Percentiles rank a stretch among this genome's conserved stretches.
phyloP scores from a whole-genome alignment of 2,329 filamentous ascomycete genomes.

The Trichoderma aggressivum region DNA sequence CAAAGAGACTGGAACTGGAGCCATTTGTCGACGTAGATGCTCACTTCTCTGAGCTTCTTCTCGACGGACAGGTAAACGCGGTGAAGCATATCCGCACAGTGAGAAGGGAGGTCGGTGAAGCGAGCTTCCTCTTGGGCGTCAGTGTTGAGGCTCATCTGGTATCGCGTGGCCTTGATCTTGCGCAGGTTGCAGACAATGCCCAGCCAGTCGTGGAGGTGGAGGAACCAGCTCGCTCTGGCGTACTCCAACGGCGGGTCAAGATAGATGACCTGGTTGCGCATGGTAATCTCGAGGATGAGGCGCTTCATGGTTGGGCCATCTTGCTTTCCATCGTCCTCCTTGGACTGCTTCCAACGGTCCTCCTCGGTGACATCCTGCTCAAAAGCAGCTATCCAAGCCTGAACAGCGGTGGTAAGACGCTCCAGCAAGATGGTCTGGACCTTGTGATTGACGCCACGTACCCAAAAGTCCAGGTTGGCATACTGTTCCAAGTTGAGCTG shows the following conservation, averaged over 20 bases:
- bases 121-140: slow-evolving; percentile 61
- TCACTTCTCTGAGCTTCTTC: slow-evolving; percentile 74
- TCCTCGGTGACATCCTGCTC: slow-evolving; percentile 57
- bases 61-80: slow-evolving; percentile 82
- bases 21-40: slow-evolving; percentile 93
- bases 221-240: slow-evolving; percentile 88
- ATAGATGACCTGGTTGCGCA: slow-evolving; percentile 97
- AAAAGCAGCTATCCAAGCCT: slow-evolving; percentile 84
- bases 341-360: slow-evolving; percentile 50
- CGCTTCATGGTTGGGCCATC: slow-evolving; percentile 65
- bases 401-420: slow-evolving; percentile 81
- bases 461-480: slow-evolving; percentile 88
- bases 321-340: slow-evolving; percentile 44
- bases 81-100: slow-evolving; percentile 75
- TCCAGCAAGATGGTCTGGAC: slow-evolving; percentile 76
- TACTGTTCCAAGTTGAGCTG: slow-evolving; percentile 96
- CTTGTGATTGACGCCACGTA: slow-evolving; percentile 77
- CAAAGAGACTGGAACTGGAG: slow-evolving; percentile 97
- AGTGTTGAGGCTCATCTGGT: slow-evolving; percentile 81
- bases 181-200: slow-evolving; percentile 87
- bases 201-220: slow-evolving; percentile 90
- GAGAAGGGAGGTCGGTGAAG: slow-evolving; percentile 80
- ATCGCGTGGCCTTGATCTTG: slow-evolving; percentile 91
- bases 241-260: slow-evolving; percentile 90
- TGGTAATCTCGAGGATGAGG: slow-evolving; percentile 87